Evolutionary conservation across 1,139 yeast species (phyloP), one percentile per base, ranked within the genome.

Genomic region (Eremothecium cymbalariae): DNA sequence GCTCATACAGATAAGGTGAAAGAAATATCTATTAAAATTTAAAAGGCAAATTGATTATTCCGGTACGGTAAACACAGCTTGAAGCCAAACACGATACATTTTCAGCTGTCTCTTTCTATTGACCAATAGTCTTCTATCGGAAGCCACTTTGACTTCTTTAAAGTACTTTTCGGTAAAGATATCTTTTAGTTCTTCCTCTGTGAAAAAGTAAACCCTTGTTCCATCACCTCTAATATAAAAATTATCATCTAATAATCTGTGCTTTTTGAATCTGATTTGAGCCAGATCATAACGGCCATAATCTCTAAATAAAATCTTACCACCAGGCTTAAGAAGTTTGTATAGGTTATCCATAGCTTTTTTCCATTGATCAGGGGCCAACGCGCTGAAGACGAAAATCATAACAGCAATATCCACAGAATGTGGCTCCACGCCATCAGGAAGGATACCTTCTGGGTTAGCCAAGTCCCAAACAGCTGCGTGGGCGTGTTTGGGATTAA

Each of bases 151-250:
- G 22, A 67, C 70, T 45, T 83, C 88, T 12, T 56, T 60, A 51
- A 90, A 85, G 9, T 68, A 68, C n/a, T 59, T 63, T 11, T 57
- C 55, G 24, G 83, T 73, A 58, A 90, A 90, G 7, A 88, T 83
- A 27, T 72, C 65, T 43, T 83, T 68, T 40, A 88, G 63, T 60
- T 90, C 96, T 38, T 88, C 94, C 55, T 88, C 97, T 2, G 95
- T 85, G 64, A 90, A 90, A 62, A 90, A 90, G 59, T 90, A 90
- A 8, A 93, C 98, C 48, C 98, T 69, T 1, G 99, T 90, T 33
- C 98, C 98, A 55, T 90, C 99, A 25, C 99, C 99, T 52, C 99
- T 73, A 26, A 88, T 85, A 59, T 90, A 90, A 55, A 90, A 90
- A 59, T 90, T 88, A 38, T 90, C 97, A 37, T 85, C 95, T 39